Evolutionary conservation across 805 yeast species (phyloP).

Genomic region (Ogataea pini): DNA sequence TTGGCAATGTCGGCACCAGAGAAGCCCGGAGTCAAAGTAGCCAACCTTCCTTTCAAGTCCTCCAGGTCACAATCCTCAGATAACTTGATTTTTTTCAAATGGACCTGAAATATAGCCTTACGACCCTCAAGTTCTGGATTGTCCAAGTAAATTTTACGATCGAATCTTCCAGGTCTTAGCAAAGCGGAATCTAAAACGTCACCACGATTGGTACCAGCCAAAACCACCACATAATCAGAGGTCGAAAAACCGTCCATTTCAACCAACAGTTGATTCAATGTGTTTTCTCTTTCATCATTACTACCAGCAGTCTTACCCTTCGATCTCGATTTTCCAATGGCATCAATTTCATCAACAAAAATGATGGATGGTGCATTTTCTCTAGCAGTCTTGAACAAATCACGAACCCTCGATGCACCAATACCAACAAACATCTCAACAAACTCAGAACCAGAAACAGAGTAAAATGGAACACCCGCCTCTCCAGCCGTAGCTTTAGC

Average conservation of each 20-base stretch:
- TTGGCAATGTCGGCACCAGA: conserved; percentile 97
- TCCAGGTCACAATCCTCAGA: conserved; percentile 48
- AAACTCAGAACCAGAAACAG: conserved; percentile 92
- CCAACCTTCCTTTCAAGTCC: conserved; percentile 75
- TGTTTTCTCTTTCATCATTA: conserved; percentile 91
- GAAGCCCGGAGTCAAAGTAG: conserved; percentile 93
- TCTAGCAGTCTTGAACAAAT: conserved; percentile 85
- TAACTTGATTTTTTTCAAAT: conserved; percentile 61
- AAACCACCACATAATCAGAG: conserved; percentile 87
- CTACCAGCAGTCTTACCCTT: conserved; percentile 76
- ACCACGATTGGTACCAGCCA: conserved; percentile 93
- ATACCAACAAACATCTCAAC: conserved; percentile 98
- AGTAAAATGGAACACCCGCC: conserved; percentile 89
- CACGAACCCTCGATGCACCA: conserved; percentile 94
- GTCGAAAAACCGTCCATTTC: conserved; percentile 95
- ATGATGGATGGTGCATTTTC: conserved; percentile 88
- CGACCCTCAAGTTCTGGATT: conserved; percentile 89
- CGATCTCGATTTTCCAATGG: conserved; percentile 84
- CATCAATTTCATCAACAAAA: conserved; percentile 94
- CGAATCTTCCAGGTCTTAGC: conserved; percentile 93
- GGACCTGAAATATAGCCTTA: conserved; percentile 81
- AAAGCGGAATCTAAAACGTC: conserved; percentile 89
- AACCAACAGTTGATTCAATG: conserved; percentile 86
- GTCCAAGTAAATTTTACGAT: conserved; percentile 84
- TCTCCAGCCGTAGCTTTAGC: conserved; percentile 98